A percentile compares a stretch with the other conserved stretches of the same genome.
Evolutionary conservation across 2,329 filamentous ascomycete genomes (phyloP).

Genomic region (Hymenoscyphus albidus): DNA sequence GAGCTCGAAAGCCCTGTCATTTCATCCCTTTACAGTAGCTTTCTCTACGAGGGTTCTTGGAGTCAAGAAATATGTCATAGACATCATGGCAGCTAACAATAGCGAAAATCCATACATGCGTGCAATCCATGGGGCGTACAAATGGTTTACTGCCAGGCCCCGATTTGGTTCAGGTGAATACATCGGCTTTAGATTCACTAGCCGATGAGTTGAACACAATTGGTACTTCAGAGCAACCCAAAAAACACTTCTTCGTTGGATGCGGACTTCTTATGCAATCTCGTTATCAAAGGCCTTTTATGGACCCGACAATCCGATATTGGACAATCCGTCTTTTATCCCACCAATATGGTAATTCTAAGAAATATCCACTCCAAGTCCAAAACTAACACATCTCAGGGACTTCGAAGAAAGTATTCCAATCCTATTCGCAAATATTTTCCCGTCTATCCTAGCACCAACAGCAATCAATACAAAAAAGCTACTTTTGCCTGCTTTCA

Average conservation of each 20-base stretch:
- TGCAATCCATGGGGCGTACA: neutral
- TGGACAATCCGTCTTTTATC: slow-evolving; percentile 33
- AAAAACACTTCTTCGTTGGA: slow-evolving; percentile 8
- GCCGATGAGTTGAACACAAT: neutral
- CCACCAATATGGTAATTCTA: slow-evolving; percentile 37
- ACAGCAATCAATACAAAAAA: slow-evolving; percentile 35
- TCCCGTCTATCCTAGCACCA: slow-evolving; percentile 35
- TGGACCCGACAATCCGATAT: slow-evolving; percentile 42
- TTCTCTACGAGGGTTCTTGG: neutral
- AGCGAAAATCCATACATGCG: neutral
- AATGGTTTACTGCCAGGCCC: neutral
- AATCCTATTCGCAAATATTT: slow-evolving; percentile 31
- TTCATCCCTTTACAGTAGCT: slow-evolving; percentile 3
- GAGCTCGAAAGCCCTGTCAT: slow-evolving; percentile 8
- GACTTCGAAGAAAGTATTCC: slow-evolving; percentile 30
- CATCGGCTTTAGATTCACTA: neutral
- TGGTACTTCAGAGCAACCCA: neutral
- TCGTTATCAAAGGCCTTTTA: slow-evolving; percentile 40
- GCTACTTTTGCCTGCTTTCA: slow-evolving; percentile 37
- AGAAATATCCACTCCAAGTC: neutral
- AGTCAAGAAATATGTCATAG: neutral
- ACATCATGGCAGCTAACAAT: neutral
- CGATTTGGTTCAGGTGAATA: neutral
- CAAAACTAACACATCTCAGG: slow-evolving; percentile 11
- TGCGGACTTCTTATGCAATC: slow-evolving; percentile 14